Conservation (phyloP, 2,329 filamentous ascomycete genomes). For the Tympanopsis confertula region DNA sequence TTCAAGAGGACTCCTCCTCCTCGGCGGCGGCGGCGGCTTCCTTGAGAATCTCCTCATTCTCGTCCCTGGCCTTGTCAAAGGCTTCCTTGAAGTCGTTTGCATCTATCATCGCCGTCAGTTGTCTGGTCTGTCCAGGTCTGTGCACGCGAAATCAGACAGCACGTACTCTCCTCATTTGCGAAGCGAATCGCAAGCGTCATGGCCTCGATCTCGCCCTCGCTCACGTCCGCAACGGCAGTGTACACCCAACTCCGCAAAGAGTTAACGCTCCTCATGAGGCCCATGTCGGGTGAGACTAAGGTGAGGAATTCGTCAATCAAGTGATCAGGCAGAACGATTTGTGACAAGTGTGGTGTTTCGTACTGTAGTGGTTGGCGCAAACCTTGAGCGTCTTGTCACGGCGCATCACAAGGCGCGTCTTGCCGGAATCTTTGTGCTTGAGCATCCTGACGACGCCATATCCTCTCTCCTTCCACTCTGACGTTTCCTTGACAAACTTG, state of each 20-base stretch:
- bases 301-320: not conserved
- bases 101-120: too few species aligned
- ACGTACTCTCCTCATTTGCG: slow-evolving; percentile 58
- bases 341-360: slow-evolving; percentile 20
- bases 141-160: too few species aligned
- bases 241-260: slow-evolving; percentile 65
- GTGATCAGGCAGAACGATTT: slow-evolving; percentile 35
- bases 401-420: slow-evolving; percentile 96
- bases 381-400: slow-evolving; percentile 99
- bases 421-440: slow-evolving; percentile 98
- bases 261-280: slow-evolving; percentile 41
- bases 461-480: slow-evolving; percentile 98
- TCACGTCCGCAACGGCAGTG: slow-evolving; percentile 62
- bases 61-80: too few species aligned
- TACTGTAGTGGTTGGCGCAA: slow-evolving; percentile 99
- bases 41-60: too few species aligned
- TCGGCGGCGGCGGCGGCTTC: too few species aligned
- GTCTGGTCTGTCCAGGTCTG: too few species aligned
- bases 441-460: slow-evolving; percentile 91
- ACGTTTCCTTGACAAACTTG: slow-evolving; percentile 83
- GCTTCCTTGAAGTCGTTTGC: too few species aligned
- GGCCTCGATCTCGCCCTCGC: slow-evolving; percentile 59
- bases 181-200: slow-evolving; percentile 60
- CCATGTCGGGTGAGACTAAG: not conserved
- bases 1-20: too few species aligned